These are phyloP conservation scores for Alopecurus myosuroides DNA, from an alignment of 176 grass and related monocot species.

Conservation along the genomic window DNA sequence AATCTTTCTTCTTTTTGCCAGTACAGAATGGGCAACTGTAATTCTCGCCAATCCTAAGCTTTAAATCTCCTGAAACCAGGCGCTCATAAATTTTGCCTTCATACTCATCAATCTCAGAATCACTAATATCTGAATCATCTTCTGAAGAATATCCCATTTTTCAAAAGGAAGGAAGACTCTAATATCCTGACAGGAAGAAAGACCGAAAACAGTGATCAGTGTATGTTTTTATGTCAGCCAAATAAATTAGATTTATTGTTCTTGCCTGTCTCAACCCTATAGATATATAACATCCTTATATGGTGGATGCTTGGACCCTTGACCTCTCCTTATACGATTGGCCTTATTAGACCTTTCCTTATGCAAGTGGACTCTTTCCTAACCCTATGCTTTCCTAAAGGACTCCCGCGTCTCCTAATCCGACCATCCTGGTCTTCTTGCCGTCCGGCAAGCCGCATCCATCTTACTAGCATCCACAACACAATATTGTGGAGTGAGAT, in stretches of 20 bases:
- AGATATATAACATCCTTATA: no score
- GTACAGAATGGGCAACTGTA: conserved; percentile 2
- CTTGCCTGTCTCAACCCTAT: no score
- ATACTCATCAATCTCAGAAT: conserved; percentile 5
- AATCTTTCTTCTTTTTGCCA: conserved; percentile 7
- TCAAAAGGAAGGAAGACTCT: background rate
- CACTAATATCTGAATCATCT: background rate
- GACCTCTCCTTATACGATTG: no score
- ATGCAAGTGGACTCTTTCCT: no score
- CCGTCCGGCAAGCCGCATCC: no score
- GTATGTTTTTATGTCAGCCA: background rate
- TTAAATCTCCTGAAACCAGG: background rate
- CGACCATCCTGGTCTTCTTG: no score
- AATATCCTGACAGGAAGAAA: background rate
- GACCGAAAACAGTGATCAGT: background rate
- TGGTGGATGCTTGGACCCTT: no score
- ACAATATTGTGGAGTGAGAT: background rate
- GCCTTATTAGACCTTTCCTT: no score
- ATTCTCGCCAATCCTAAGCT: background rate
- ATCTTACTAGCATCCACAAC: no score
- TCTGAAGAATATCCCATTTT: background rate
- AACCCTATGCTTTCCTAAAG: no score
- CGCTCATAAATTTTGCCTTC: background rate
- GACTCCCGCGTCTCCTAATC: no score
- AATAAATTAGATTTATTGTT: no score